These are phyloP conservation scores for Sanghuangporus sanghuang DNA, from an alignment of 1,284 basidiomycete species.

Conservation along the genomic window DNA sequence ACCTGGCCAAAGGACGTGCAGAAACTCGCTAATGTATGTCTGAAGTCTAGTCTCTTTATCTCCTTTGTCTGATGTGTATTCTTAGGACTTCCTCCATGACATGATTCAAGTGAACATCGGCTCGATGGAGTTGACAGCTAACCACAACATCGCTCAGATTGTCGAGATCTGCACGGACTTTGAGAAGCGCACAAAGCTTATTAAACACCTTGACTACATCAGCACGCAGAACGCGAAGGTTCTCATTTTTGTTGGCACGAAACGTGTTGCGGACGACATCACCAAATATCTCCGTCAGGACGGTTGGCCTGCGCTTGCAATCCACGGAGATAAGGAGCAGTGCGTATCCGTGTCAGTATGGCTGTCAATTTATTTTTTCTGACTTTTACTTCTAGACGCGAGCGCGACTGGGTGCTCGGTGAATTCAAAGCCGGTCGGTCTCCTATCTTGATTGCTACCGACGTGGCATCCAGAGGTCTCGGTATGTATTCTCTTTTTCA, in stretches of 20 bases:
- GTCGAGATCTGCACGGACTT: slow-evolving; percentile 97
- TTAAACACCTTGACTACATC: slow-evolving; percentile 97
- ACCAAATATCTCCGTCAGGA: slow-evolving; percentile 97
- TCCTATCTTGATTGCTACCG: slow-evolving; percentile 97
- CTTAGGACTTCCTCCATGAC: slow-evolving; percentile 89
- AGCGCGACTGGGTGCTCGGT: slow-evolving; percentile 97
- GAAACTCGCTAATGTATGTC: slow-evolving; percentile 78
- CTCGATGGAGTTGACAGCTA: slow-evolving; percentile 96
- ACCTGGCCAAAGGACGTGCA: slow-evolving; percentile 99
- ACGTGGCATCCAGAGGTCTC: slow-evolving; percentile 98
- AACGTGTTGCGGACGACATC: slow-evolving; percentile 96
- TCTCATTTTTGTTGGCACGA: slow-evolving; percentile 97
- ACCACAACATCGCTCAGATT: slow-evolving; percentile 96
- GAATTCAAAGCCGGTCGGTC: slow-evolving; percentile 98
- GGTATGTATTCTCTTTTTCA: slow-evolving; percentile 65
- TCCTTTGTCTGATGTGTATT: slow-evolving; percentile 11
- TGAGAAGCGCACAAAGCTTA: slow-evolving; percentile 93
- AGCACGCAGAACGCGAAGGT: slow-evolving; percentile 97
- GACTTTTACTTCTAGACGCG: slow-evolving; percentile 56
- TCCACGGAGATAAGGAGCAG: slow-evolving; percentile 99
- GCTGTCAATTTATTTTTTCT: slow-evolving; percentile 22
- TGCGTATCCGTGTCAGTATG: slow-evolving; percentile 36
- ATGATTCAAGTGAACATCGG: slow-evolving; percentile 99
- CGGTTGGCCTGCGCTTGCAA: slow-evolving; percentile 97
- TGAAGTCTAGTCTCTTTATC: background rate